Evolutionary conservation across 495 filamentous ascomycete genomes (phyloP), one percentile per base, ranked within the genome.

Genomic region (Aspergillus taichungensis): DNA sequence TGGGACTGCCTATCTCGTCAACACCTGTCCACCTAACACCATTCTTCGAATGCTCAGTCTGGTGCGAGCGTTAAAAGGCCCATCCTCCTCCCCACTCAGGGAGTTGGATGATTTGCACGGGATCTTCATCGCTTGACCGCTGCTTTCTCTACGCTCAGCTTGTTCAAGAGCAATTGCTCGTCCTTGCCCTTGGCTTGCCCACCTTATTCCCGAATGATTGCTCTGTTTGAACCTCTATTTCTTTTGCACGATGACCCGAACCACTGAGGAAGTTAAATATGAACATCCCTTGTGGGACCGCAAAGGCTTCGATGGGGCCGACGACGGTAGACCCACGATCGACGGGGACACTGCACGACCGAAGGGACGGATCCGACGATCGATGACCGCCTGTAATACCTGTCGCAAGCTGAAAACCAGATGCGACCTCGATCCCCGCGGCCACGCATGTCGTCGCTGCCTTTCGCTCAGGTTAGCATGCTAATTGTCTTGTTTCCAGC

Each of bases 391-490:
- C 8, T 69, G 66, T 52, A 59, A 69, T 53, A 69, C 66, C 30
- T 69, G 66, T 43, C 66, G 66, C 49, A 69, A 69, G 57, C 57
- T 69, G 44, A 69, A 69, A 45, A 69, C 66, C 12, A 56, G 66
- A 18, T 69, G 66, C 40, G 66, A 69, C 44, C 39, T 67, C 13
- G 63, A 67, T 50, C 63, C 66, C 5, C 60, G 63, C 4, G 63
- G 63, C 11, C 63, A 67, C 56, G 62, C 66, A 29, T 69, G 66
- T 45, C 66, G 66, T 35, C 66, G 66, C 13, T 69, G 66, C 43
- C 50, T 69, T 30, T 69, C 66, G 11, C 51, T 69, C 27, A 67
- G 66, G 66, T 67, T 36, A 45, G 37, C 29, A 33, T 29, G 5
- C 18, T 24, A 1, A 24, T 24, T 4, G 4, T 4, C 18, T 24